Base-by-base conservation (phyloP, 1,284 basidiomycete species). In the Trichosporon ovoides region DNA sequence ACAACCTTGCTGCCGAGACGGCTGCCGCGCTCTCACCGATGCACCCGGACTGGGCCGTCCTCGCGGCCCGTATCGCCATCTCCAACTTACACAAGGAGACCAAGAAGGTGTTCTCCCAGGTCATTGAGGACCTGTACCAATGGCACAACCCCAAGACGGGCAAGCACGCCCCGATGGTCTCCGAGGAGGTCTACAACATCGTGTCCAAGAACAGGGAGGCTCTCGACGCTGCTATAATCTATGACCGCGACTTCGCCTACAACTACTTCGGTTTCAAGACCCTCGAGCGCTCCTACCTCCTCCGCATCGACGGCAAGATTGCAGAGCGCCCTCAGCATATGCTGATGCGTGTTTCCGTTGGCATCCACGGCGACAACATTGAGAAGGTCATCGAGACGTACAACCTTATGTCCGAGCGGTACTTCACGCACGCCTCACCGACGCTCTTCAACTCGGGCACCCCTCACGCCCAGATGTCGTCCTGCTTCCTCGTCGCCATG, bases 61-160 rank as follows among this genome's bases (percentile, higher is more conserved):
- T 99, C 59, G 96, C 96, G 12, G 96, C 96, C 14, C 91, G 96
- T 66, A 60, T 60, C 11, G 95, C 95, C 61, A 95, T 99, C 72
- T 96, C 92, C 62, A 99, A 98, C 79, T 81, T 98, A 19, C 96
- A 99, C 84, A 98, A 99, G 77, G 95, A 98, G 80, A 98, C 96
- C 35, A 95, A 92, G 81, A 98, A 98, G 82, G 88, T 81, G 68
- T 98, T 99, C 76, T 93, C 91, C 14, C 84, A 87, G 66, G 94
- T 98, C 64, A 84, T 98, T 70, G 84, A 85, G 65, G 93, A 97
- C 74, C 81, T 99, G 53, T 93, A 96, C 77, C 81, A 85, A 56
- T 98, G 95, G 81, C 90, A 97, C 63, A 98, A 98, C 79, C 96
- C 96, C 56, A 98, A 96, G 83, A 99, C 95, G 66, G 86, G 87